Conservation (phyloP, 1,284 basidiomycete species). For the Anthracocystis panici-leucophaei region DNA sequence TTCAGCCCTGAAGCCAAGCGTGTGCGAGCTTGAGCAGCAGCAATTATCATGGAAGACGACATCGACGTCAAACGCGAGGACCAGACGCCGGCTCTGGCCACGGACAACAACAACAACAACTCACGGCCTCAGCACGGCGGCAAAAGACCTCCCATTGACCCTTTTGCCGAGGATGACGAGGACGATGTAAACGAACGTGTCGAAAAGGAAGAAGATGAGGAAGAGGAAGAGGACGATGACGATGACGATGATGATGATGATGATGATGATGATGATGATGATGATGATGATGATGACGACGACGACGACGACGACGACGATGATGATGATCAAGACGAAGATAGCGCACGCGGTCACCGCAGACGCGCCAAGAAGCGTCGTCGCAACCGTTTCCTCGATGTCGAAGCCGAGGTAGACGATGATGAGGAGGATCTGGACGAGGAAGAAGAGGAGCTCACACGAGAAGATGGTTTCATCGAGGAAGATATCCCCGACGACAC, state of each 20-base stretch:
- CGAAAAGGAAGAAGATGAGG: conserved; percentile 54
- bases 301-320: conserved; percentile 65
- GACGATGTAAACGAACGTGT: conserved; percentile 50
- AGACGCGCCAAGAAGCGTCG: conserved; percentile 58
- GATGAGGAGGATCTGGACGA: conserved; percentile 71
- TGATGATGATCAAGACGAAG: conserved; percentile 60
- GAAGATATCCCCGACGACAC: conserved; percentile 77
- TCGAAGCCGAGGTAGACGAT: conserved; percentile 87
- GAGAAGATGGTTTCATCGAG: conserved; percentile 79
- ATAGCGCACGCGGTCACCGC: conserved; percentile 37
- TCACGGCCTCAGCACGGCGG: conserved; percentile 31
- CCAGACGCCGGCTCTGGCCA: neutral
- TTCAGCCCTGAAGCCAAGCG: conserved; percentile 1
- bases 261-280: conserved; percentile 58
- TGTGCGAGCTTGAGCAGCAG: conserved; percentile 12
- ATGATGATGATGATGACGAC: conserved; percentile 56
- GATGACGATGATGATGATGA: conserved; percentile 57
- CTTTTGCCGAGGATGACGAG: conserved; percentile 53
- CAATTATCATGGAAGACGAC: conserved; percentile 29
- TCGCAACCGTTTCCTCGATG: conserved; percentile 86
- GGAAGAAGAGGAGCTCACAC: conserved; percentile 68
- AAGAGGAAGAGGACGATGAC: conserved; percentile 58
- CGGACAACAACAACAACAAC: conserved; percentile 9
- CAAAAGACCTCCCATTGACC: conserved; percentile 36
- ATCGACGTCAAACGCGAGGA: conserved; percentile 43